phyloP scores from a whole-genome alignment of 2,329 filamentous ascomycete species.

The Calonectria crousiana region DNA sequence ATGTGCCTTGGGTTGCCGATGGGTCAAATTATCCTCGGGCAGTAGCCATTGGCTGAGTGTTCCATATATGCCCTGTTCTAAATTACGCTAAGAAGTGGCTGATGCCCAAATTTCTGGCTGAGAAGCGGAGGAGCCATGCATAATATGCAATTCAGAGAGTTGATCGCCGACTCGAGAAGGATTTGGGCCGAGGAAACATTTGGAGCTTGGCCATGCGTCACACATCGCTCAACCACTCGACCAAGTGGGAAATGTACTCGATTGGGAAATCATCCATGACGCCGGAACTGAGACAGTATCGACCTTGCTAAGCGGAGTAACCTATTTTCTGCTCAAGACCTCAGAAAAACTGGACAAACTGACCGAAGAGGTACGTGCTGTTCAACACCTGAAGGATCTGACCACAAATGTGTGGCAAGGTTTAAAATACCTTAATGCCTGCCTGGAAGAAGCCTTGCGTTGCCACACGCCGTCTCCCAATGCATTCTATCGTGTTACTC shows the following conservation, averaged over 20 bases:
- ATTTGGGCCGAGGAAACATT: constrained; percentile 9
- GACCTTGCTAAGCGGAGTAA: constrained; percentile 1
- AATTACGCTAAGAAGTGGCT: not conserved
- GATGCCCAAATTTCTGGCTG: not conserved
- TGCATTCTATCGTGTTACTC: not conserved
- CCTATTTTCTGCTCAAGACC: constrained; percentile 2
- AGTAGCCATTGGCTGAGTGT: not conserved
- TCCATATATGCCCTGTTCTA: not conserved
- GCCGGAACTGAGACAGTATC: constrained; percentile 6
- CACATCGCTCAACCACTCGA: not conserved
- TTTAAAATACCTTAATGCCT: not conserved
- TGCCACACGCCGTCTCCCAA: constrained; percentile 1
- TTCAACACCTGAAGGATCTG: not conserved
- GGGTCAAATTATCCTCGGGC: not conserved
- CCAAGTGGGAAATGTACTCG: constrained; percentile 10
- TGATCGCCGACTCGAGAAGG: not conserved
- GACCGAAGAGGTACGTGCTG: not conserved
- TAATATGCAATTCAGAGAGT: not conserved
- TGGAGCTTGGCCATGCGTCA: constrained; percentile 8
- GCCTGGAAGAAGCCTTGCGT: constrained; percentile 2
- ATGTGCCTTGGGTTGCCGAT: not conserved
- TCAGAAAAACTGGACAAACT: not conserved
- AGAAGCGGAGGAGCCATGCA: not conserved
- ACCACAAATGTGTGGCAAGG: not conserved
- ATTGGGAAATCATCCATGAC: constrained; percentile 4